Conservation (phyloP, 179 eudicot species). For the Pouteria campechiana region DNA sequence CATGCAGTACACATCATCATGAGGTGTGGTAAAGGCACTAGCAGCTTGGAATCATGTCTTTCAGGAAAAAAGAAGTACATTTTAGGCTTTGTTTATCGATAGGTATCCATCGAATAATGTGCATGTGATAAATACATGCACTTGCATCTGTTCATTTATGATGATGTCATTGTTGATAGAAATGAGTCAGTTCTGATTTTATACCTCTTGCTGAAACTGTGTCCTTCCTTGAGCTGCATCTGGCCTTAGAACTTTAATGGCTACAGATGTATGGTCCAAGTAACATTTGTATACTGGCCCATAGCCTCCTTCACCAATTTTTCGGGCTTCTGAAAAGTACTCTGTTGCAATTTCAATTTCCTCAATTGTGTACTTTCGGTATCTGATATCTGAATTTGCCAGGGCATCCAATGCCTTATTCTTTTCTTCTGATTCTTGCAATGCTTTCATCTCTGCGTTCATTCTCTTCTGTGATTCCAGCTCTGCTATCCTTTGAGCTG, state of each 20-base stretch:
- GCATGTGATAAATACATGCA: no score
- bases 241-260: constrained; percentile 46
- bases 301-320: constrained; percentile 55
- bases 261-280: constrained; percentile 36
- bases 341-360: constrained; percentile 39
- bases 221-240: constrained; percentile 54
- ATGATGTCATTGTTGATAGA: no score
- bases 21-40: no score
- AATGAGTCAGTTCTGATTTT: no score
- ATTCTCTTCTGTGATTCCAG: constrained; percentile 39
- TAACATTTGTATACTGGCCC: constrained; percentile 44
- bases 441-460: constrained; percentile 36
- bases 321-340: constrained; percentile 25
- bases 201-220: constrained; percentile 49
- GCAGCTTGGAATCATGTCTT: no score
- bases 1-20: no score
- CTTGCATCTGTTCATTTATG: no score
- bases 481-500: constrained; percentile 34
- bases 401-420: constrained; percentile 4
- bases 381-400: constrained; percentile 18
- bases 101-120: no score
- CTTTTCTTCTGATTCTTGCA: constrained; percentile 25
- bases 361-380: constrained; percentile 38
- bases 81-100: no score
- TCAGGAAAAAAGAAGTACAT: no score